phyloP scores from a whole-genome alignment of 805 yeast species.

The Ogataea sp. region DNA sequence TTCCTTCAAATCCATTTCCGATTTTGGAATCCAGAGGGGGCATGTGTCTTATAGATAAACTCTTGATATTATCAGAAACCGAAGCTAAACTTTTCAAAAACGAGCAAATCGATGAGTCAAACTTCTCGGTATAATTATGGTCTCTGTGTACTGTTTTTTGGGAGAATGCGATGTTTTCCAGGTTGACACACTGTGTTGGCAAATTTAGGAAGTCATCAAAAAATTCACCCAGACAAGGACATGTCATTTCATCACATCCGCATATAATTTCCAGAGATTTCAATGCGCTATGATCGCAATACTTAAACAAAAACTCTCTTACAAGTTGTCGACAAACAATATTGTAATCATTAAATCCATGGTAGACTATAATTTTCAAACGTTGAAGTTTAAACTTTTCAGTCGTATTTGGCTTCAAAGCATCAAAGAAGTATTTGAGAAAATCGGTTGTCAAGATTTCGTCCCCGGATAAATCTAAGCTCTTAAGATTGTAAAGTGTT shows the following conservation, averaged over 20 bases:
- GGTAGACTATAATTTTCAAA: constrained; percentile 36
- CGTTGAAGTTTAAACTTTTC: constrained; percentile 17
- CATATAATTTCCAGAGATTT: constrained; percentile 40
- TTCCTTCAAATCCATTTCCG: constrained; percentile 66
- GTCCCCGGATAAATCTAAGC: constrained; percentile 8
- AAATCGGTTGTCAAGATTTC: constrained; percentile 21
- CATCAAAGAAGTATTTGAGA: constrained; percentile 21
- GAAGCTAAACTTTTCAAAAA: constrained; percentile 30
- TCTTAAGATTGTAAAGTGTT: constrained; percentile 2
- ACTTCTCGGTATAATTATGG: constrained; percentile 43
- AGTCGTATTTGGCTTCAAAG: constrained; percentile 3
- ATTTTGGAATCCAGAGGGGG: constrained; percentile 52
- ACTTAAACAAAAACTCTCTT: constrained; percentile 19
- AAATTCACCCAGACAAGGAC: constrained; percentile 38
- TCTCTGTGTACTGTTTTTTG: constrained; percentile 30
- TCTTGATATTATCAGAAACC: constrained; percentile 23
- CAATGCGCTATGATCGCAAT: constrained; percentile 23
- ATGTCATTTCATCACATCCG: constrained; percentile 42
- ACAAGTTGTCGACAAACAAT: constrained; percentile 24
- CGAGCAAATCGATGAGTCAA: constrained; percentile 42
- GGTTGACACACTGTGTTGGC: not conserved
- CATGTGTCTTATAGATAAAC: constrained; percentile 46
- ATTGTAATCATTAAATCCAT: constrained; percentile 35
- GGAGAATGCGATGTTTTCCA: constrained; percentile 14
- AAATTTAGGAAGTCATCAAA: constrained; percentile 21